Base-by-base conservation (phyloP, 176 grass and related monocot species). In the Poa pratensis region DNA sequence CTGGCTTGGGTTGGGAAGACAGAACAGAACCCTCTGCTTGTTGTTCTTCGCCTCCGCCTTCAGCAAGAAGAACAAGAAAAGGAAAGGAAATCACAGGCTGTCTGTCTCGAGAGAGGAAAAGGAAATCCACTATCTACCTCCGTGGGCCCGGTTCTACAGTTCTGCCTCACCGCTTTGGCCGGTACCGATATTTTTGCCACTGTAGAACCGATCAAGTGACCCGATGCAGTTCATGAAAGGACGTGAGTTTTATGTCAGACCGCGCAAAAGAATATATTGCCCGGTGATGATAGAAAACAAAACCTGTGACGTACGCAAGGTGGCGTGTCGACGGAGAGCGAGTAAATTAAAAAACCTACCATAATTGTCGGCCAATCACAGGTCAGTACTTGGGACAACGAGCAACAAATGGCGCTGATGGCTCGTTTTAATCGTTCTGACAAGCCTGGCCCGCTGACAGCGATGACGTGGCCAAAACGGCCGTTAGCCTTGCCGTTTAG, bases 91-190 rank as follows among this genome's bases (percentile, higher is more conserved):
- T 80, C 59, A 39, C 66, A 81, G 50, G 6, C 18, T 74, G 57
- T 74, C 64, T n/a, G 52, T 23, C 42, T 18, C 3, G 69, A 55
- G 72, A 70, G 73, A 77, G n/a, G n/a, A 77, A 70, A 70, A 4
- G 73, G 14, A 64, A 78, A 73, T 73, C 79, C 80, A 86, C 70
- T 73, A 50, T 16, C n/a, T n/a, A n/a, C n/a, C n/a, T 27, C 13
- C 27, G 78, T 82, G 88, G 83, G 88, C 15, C 62, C 27, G 15
- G 62, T 11, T 77, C 82, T 5, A 4, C 34, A 35, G 50, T n/a
- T n/a, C n/a, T n/a, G n/a, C 10, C 26, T 68, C 49, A 50, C 22
- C 67, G 48, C 48, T 85, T 81, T 85, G 82, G 61, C 61, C 52
- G 28, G 28, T 51, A 18, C 59, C 52, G 64, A 68, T 69, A 14